phyloP scores from a whole-genome alignment of 2,329 filamentous ascomycete genomes.

The Scolecobasidium constrictum region DNA sequence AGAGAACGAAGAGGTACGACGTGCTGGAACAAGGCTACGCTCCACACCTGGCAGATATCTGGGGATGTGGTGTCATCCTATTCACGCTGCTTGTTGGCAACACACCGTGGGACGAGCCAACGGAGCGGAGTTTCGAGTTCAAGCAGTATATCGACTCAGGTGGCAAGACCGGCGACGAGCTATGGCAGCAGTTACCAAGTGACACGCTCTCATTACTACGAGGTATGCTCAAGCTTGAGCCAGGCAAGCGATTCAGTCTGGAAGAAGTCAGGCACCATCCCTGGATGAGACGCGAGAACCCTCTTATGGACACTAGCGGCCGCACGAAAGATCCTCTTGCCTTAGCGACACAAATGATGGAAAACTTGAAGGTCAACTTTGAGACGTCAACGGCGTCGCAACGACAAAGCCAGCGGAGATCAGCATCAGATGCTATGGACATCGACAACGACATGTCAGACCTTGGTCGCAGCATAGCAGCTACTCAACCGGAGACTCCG shows the following conservation, averaged over 20 bases:
- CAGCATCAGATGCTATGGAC: conserved; percentile 51
- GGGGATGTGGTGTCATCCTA: conserved; percentile 96
- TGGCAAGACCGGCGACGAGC: conserved; percentile 70
- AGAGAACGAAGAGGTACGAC: conserved; percentile 31
- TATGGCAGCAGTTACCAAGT: conserved; percentile 70
- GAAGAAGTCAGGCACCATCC: conserved; percentile 80
- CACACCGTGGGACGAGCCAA: conserved; percentile 95
- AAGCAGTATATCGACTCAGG: conserved; percentile 72
- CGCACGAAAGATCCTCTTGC: conserved; percentile 66
- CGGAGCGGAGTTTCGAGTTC: conserved; percentile 77
- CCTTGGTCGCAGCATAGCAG: conserved; percentile 47
- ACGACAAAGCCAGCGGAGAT: conserved; percentile 30
- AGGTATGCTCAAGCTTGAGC: conserved; percentile 83
- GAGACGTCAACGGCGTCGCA: conserved; percentile 45
- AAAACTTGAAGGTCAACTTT: conserved; percentile 82
- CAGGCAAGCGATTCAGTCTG: conserved; percentile 68
- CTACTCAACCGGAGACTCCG: conserved; percentile 78
- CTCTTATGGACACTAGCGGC: conserved; percentile 63
- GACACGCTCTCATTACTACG: conserved; percentile 72
- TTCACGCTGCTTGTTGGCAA: conserved; percentile 94
- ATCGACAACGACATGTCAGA: conserved; percentile 42
- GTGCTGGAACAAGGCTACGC: conserved; percentile 50
- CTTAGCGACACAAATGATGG: conserved; percentile 90
- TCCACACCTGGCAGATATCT: conserved; percentile 80
- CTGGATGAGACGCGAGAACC: conserved; percentile 83